phyloP scores from a whole-genome alignment of 73 alveolate genomes.

The Diophrys sp. region DNA sequence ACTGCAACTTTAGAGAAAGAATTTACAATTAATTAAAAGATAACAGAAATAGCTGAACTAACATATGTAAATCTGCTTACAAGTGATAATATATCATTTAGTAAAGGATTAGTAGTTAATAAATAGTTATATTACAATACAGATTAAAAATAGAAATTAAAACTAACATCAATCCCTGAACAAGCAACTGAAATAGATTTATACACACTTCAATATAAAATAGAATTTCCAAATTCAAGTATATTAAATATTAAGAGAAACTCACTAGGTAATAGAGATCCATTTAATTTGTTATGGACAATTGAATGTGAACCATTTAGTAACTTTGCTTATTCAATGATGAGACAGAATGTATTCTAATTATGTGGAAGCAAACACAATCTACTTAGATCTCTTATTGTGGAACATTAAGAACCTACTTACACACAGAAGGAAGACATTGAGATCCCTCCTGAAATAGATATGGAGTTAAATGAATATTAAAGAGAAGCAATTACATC shows the following conservation, averaged over 20 bases:
- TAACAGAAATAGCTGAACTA: constrained; percentile 4
- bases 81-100: background rate
- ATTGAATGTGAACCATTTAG: constrained; percentile 21
- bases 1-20: background rate
- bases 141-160: background rate
- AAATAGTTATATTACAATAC: background rate
- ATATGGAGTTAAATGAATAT: constrained; percentile 7
- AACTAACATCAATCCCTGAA: background rate
- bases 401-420: background rate
- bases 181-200: background rate
- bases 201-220: constrained; percentile 7
- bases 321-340: constrained; percentile 1
- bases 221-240: background rate
- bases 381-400: background rate
- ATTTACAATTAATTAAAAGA: background rate
- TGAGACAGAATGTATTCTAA: constrained; percentile 15
- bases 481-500: constrained; percentile 1
- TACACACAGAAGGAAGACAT: background rate
- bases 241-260: background rate
- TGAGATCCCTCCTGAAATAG: background rate
- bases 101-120: constrained; percentile 9
- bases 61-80: constrained; percentile 5
- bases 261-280: constrained; percentile 14
- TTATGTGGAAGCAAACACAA: background rate
- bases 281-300: constrained; percentile 11